phyloP scores from a whole-genome alignment of 805 yeast species.

The Sungouiella blattae region DNA sequence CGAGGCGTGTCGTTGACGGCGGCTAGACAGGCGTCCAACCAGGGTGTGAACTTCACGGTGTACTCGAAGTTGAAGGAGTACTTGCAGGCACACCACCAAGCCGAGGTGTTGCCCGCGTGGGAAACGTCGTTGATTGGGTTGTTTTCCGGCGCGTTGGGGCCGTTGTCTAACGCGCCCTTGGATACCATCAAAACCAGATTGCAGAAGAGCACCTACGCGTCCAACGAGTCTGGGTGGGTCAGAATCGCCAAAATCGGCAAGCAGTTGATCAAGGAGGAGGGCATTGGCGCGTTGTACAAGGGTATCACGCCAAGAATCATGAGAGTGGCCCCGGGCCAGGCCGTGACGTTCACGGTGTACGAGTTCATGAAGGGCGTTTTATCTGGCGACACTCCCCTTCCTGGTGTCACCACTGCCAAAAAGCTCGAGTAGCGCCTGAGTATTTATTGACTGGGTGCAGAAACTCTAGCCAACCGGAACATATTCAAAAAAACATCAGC shows the following conservation, averaged over 20 bases:
- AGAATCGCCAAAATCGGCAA: slow-evolving; percentile 78
- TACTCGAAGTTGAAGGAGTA: slow-evolving; percentile 78
- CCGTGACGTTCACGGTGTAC: slow-evolving; percentile 95
- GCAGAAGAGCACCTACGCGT: slow-evolving; percentile 78
- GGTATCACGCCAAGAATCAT: slow-evolving; percentile 98
- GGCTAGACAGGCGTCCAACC: slow-evolving; percentile 96
- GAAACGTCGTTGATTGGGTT: slow-evolving; percentile 91
- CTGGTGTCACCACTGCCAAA: slow-evolving; percentile 11
- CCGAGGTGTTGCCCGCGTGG: slow-evolving; percentile 77
- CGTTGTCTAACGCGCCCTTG: slow-evolving; percentile 94
- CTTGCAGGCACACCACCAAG: slow-evolving; percentile 58
- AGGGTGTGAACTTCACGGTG: slow-evolving; percentile 96
- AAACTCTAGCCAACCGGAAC: background rate
- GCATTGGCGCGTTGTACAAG: slow-evolving; percentile 69
- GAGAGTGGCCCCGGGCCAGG: slow-evolving; percentile 99
- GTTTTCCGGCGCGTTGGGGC: slow-evolving; percentile 95
- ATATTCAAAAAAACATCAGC: background rate
- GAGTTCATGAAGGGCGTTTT: slow-evolving; percentile 76
- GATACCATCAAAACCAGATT: slow-evolving; percentile 96
- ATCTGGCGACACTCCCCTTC: slow-evolving; percentile 25
- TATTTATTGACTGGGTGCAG: too few relatives aligned
- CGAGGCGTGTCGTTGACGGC: slow-evolving; percentile 96
- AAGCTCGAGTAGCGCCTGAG: slow-evolving; percentile 14
- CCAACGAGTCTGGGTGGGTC: slow-evolving; percentile 66
- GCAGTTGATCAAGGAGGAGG: slow-evolving; percentile 84